Evolutionary conservation across 2,329 filamentous ascomycete genomes (phyloP).

Genomic region (Xylariaceae sp.): DNA sequence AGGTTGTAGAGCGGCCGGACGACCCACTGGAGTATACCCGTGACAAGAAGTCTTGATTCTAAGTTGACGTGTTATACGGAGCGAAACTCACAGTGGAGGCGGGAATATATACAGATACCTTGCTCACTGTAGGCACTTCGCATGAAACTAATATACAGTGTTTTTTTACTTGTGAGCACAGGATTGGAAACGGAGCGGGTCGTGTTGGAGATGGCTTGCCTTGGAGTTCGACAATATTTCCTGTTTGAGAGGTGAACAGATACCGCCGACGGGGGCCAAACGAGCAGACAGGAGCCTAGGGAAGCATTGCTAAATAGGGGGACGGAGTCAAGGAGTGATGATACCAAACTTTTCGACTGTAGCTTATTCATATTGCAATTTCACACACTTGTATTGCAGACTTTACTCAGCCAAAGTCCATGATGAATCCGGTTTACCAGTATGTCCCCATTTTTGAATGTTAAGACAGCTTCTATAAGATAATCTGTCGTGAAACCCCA

Average conservation of each 20-base stretch:
- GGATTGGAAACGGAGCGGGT: not conserved
- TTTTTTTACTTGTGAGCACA: not conserved
- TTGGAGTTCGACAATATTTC: slow-evolving; percentile 6
- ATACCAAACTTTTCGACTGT: slow-evolving; percentile 33
- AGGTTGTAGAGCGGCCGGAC: slow-evolving; percentile 37
- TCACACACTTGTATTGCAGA: slow-evolving; percentile 14
- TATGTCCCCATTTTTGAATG: not conserved
- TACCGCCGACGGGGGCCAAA: not conserved
- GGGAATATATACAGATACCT: not conserved
- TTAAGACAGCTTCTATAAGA: not conserved
- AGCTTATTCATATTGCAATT: slow-evolving; percentile 29
- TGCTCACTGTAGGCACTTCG: not conserved
- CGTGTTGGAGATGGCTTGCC: slow-evolving; percentile 4
- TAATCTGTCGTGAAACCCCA: too few species aligned
- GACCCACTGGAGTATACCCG: not conserved
- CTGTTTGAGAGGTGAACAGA: not conserved
- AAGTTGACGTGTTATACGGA: not conserved
- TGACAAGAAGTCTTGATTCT: not conserved
- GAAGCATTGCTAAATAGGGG: slow-evolving; percentile 1
- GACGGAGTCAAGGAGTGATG: slow-evolving; percentile 26
- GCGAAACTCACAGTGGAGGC: not conserved
- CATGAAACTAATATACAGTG: slow-evolving; percentile 1
- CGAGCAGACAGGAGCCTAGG: not conserved
- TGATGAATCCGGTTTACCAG: not conserved
- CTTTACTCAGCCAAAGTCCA: not conserved